A percentile compares a stretch with the other conserved stretches of the same genome.
These are phyloP conservation scores for Mentha longifolia DNA, from an alignment of 257 asterid species.

Conservation along the genomic window DNA sequence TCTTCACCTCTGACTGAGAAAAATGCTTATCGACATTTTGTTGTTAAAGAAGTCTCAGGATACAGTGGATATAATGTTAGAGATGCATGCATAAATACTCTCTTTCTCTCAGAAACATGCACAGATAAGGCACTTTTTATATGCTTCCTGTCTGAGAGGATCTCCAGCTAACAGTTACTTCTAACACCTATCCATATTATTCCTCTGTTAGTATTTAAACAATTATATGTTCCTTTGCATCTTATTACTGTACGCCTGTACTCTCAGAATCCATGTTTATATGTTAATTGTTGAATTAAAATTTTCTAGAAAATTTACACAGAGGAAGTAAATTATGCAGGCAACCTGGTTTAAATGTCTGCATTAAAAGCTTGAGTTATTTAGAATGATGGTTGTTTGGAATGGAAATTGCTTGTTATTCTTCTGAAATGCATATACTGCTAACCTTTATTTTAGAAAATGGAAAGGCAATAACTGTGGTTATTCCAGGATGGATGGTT, in stretches of 20 bases:
- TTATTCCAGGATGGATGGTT: slow-evolving; percentile 49
- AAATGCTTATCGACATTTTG: not conserved
- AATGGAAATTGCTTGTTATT: slow-evolving; percentile 18
- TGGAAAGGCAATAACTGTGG: slow-evolving; percentile 24
- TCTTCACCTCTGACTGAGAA: slow-evolving; percentile 9
- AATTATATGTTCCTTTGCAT: not conserved
- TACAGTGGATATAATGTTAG: not conserved
- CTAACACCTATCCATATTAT: not conserved
- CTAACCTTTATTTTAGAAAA: slow-evolving; percentile 25
- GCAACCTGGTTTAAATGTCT: slow-evolving; percentile 4
- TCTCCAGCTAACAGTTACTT: not conserved
- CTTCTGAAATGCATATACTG: slow-evolving; percentile 1
- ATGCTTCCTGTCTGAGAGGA: slow-evolving; percentile 2
- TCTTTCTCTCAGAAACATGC: not conserved
- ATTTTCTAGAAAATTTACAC: slow-evolving; percentile 4
- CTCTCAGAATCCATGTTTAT: not conserved
- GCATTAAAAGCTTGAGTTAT: not conserved
- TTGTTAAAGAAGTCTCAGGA: not conserved
- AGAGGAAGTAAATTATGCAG: slow-evolving; percentile 18
- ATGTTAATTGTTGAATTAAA: slow-evolving; percentile 9
- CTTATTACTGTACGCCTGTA: not conserved
- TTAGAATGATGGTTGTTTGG: slow-evolving; percentile 7
- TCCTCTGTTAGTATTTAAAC: not conserved
- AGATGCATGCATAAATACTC: slow-evolving; percentile 1
- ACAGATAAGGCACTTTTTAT: not conserved